Percentiles rank a stretch among this genome's conserved stretches.
Conservation (phyloP, 805 yeast genomes). For the Candida endomychidarum region DNA sequence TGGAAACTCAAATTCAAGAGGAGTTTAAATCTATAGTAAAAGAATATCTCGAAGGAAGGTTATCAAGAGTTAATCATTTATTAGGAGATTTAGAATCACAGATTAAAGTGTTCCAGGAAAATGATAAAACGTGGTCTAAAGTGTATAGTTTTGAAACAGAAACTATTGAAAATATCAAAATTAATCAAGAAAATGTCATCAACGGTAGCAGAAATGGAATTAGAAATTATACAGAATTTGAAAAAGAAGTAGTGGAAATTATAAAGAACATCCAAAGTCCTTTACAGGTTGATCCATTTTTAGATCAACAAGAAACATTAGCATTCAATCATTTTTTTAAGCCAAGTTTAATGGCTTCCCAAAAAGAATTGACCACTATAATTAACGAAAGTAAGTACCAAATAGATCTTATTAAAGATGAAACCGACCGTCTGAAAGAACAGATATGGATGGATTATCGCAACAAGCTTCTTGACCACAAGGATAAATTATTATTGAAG, state of each 20-base stretch:
- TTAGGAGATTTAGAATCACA: slow-evolving; percentile 8
- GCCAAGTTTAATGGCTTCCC: slow-evolving; percentile 18
- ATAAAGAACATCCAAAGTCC: slow-evolving; percentile 34
- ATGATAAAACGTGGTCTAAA: slow-evolving; percentile 16
- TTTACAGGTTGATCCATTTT: slow-evolving; percentile 28
- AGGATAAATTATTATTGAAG: slow-evolving; percentile 25
- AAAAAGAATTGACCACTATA: slow-evolving; percentile 23
- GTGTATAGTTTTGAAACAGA: slow-evolving; percentile 35
- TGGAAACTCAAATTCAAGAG: slow-evolving; percentile 11
- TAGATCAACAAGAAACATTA: slow-evolving; percentile 12
- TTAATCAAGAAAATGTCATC: slow-evolving; percentile 32
- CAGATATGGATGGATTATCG: slow-evolving; percentile 39
- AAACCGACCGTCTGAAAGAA: slow-evolving; percentile 22
- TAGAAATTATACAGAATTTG: slow-evolving; percentile 25
- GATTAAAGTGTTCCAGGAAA: slow-evolving; percentile 10
- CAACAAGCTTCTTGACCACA: slow-evolving; percentile 22
- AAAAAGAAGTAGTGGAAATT: slow-evolving; percentile 31
- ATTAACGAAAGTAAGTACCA: slow-evolving; percentile 32
- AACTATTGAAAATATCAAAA: slow-evolving; percentile 30
- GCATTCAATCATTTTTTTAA: slow-evolving; percentile 6
- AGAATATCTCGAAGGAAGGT: slow-evolving; percentile 10
- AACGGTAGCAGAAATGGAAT: slow-evolving; percentile 13
- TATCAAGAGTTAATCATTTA: slow-evolving; percentile 13
- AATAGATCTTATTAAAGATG: slow-evolving; percentile 20
- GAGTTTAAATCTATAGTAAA: slow-evolving; percentile 13